Base-by-base conservation (phyloP, 1,139 yeast species). In the Zygosaccharomyces sapae region DNA sequence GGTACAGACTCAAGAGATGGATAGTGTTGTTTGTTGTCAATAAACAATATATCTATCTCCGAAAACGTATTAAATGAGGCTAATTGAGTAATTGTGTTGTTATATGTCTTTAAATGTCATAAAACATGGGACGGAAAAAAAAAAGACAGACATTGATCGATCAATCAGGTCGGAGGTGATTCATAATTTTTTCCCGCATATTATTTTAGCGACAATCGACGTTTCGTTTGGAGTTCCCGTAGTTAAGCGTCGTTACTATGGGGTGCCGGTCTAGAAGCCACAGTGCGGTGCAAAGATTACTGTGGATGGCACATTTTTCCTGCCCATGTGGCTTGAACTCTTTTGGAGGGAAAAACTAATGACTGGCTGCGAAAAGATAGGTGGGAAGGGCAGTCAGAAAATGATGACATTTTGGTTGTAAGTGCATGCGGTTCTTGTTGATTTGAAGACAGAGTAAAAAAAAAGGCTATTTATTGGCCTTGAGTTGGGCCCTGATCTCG, bases 291-390 rank as follows among this genome's bases (percentile, higher is more conserved):
- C 30, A 18, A 33, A 18, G 35, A 24, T 29, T 16, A 25, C 34
- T 16, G 18, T 22, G 41, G 41, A 27, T 31, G 33, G 31, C 33
- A 20, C 33, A 38, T 38, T 18, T 25, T 25, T 30, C n/a, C 22
- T 19, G 33, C 22, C 41, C 24, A 38, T 38, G 41, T 38, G 41
- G 41, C 34, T 38, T 12, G 31, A 38, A 33, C 41, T 25, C 33
- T 7, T 20, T 20, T 9, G 13, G 40, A 27, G 30, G 40, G 16
- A 16, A 31, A 31, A 31, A 31, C 18, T 31, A 31, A n/a, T 31
- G 34, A 13, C 19, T 7, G 18, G 18, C 19, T 22, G 25, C 25
- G 25, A 4, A 29, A 12, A 29, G 34, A 31, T 31, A 31, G 18
- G 34, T n/a, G 18, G 9, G 9, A 31, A 31, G 7, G 34, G 34